Evolutionary conservation across 805 yeast genomes (phyloP).

Genomic region (Starmerella stigmatis): DNA sequence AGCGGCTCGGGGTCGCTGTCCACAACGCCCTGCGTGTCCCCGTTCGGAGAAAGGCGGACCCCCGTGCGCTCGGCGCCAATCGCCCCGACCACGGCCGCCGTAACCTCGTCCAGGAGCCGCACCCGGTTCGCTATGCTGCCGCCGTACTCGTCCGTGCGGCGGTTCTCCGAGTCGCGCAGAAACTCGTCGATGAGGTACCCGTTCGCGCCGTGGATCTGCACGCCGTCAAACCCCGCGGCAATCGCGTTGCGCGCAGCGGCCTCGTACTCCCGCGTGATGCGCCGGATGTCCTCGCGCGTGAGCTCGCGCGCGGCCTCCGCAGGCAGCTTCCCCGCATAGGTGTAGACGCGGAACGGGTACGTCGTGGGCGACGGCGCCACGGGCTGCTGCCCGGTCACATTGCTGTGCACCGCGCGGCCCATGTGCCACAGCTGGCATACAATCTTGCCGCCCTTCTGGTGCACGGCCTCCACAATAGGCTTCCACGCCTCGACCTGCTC

Average conservation of each 20-base stretch:
- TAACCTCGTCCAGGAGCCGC: constrained; percentile 41
- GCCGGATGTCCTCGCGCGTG: constrained; percentile 37
- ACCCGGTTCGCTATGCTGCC: constrained; percentile 50
- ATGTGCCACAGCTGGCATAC: constrained; percentile 22
- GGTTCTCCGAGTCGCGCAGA: constrained; percentile 37
- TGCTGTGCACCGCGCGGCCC: constrained; percentile 19
- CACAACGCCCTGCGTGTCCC: constrained; percentile 26
- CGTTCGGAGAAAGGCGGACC: constrained; percentile 33
- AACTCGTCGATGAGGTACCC: constrained; percentile 47
- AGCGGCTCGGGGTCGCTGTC: constrained; percentile 27
- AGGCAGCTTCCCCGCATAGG: constrained; percentile 20
- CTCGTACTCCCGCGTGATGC: constrained; percentile 37
- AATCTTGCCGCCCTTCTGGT: constrained; percentile 24
- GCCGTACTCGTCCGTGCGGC: constrained; percentile 53
- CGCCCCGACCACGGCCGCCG: constrained; percentile 41
- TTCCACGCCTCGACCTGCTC: constrained; percentile 31
- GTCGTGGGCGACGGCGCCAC: constrained; percentile 12
- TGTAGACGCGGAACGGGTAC: constrained; percentile 5
- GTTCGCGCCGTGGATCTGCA: constrained; percentile 57
- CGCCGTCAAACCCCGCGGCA: constrained; percentile 49
- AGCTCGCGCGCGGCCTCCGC: constrained; percentile 31
- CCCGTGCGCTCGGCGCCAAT: constrained; percentile 44
- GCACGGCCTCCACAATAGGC: constrained; percentile 29
- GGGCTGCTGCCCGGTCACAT: constrained; percentile 15
- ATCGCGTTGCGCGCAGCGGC: constrained; percentile 45